phyloP scores from a whole-genome alignment of 2,329 filamentous ascomycete species.

The Dactylellina sp. region DNA sequence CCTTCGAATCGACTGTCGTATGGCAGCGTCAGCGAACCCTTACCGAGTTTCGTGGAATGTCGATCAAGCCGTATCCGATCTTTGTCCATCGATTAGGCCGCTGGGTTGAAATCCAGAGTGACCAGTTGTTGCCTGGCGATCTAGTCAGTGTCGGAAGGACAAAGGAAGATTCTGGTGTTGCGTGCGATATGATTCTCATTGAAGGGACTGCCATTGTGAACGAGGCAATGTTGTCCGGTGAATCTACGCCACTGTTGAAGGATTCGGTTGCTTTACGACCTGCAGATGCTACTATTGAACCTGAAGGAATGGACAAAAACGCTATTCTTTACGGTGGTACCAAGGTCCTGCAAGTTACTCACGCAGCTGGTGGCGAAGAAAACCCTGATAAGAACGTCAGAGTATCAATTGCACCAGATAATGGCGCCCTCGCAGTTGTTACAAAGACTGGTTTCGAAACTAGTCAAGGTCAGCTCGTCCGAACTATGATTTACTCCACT shows the following conservation, averaged over 20 bases:
- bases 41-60: conserved; percentile 98
- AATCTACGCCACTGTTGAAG: conserved; percentile 96
- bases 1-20: conserved; percentile 97
- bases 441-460: conserved; percentile 99
- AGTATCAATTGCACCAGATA: conserved; percentile 86
- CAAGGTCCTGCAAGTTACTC: conserved; percentile 86
- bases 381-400: conserved; percentile 67
- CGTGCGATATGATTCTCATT: conserved; percentile 94
- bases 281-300: conserved; percentile 80
- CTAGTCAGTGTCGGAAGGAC: conserved; percentile 91
- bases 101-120: conserved; percentile 89
- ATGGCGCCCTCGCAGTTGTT: conserved; percentile 91
- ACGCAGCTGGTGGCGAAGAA: conserved; percentile 53
- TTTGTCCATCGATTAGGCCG: conserved; percentile 88
- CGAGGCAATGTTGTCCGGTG: conserved; percentile 98
- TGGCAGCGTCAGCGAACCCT: conserved; percentile 98
- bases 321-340: conserved; percentile 96
- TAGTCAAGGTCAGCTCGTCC: conserved; percentile 94
- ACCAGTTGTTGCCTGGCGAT: conserved; percentile 91
- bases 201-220: conserved; percentile 98
- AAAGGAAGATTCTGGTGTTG: conserved; percentile 96
- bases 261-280: conserved; percentile 94
- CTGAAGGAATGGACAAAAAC: conserved; percentile 95
- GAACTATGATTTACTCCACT: conserved; percentile 99
- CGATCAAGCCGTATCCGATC: conserved; percentile 97